Evolutionary conservation across 331 rosid species (phyloP).

Genomic region (Saraca asoca): DNA sequence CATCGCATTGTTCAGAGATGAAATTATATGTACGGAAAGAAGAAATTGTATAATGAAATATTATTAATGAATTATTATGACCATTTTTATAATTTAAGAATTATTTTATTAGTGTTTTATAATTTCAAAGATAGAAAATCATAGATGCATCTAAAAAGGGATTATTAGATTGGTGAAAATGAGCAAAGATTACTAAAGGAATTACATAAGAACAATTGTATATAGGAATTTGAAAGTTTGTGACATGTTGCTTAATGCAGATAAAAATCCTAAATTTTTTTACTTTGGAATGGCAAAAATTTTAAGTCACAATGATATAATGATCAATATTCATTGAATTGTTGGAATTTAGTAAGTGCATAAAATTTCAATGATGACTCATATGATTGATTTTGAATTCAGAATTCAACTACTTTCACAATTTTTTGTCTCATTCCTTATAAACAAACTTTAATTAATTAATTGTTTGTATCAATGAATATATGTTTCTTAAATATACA

Average conservation of each 20-base stretch:
- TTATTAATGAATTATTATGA: too few species aligned
- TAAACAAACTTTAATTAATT: background rate
- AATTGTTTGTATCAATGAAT: background rate
- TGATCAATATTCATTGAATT: background rate
- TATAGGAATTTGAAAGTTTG: conserved; percentile 2
- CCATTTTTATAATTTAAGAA: too few species aligned
- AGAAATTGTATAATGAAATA: too few species aligned
- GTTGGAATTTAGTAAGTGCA: conserved; percentile 10
- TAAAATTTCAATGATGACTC: too few species aligned
- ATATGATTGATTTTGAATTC: background rate
- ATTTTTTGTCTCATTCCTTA: too few species aligned
- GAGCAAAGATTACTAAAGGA: background rate
- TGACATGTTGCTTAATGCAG: background rate
- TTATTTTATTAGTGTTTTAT: too few species aligned
- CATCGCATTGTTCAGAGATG: too few species aligned
- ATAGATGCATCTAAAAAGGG: conserved; percentile 1
- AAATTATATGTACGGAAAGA: too few species aligned
- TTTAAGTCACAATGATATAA: background rate
- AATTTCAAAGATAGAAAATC: too few species aligned
- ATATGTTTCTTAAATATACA: conserved; percentile 13
- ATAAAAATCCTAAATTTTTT: conserved; percentile 1
- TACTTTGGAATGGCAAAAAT: conserved; percentile 18
- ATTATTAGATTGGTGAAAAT: background rate
- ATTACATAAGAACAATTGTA: conserved; percentile 6
- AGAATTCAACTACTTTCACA: background rate